Evolutionary conservation across 148 eudicot species (phyloP), one percentile per base, ranked within the genome.

Genomic region (Fagopyrum homotropicum): DNA sequence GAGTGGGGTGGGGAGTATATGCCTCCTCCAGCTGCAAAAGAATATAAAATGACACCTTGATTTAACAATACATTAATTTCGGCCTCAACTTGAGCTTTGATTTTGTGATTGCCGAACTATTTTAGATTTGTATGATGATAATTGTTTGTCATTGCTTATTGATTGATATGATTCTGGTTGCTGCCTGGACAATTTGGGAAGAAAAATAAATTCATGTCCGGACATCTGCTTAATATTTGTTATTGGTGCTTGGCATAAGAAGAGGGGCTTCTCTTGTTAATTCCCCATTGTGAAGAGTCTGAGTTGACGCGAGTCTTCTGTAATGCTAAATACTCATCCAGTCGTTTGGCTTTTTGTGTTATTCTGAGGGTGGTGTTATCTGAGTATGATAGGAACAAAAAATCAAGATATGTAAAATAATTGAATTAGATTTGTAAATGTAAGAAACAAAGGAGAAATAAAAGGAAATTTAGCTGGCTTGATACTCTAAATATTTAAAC

Each of bases 31-130:
- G 70, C 70, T 64, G 9, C 70, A 64, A 35, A 3, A 30, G 70
- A 64, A 64, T 64, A 64, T 64, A 4, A 64, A 64, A 4, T 64
- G 45, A 64, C 70, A 14, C 70, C 45, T 64, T 64, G 70, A 35
- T 26, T 64, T 64, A 19, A 57, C 35, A 57, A 57, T 57, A 57
- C 30, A 17, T 57, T 7, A 7, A 0, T 40, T 26, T 64, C 2
- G 70, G 45, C 45, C 16, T 64, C 45, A 35, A 35, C 17, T 26
- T 61, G 68, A 26, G 29, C 19, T 55, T 55, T 55, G 59, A 55
- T 55, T 55, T n/a, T 55, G 22, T 16, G 59, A 55, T 55, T 55
- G 59, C 4, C 15, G 12, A 61, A 61, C 30, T 2, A 29, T 26
- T 10, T 57, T 61, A 43, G 68, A 61, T 59, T 29, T 64, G 46